A percentile compares a stretch with the other conserved stretches of the same genome.
Conservation (phyloP, 169 alveolate species). For the Plasmodium vivax region DNA sequence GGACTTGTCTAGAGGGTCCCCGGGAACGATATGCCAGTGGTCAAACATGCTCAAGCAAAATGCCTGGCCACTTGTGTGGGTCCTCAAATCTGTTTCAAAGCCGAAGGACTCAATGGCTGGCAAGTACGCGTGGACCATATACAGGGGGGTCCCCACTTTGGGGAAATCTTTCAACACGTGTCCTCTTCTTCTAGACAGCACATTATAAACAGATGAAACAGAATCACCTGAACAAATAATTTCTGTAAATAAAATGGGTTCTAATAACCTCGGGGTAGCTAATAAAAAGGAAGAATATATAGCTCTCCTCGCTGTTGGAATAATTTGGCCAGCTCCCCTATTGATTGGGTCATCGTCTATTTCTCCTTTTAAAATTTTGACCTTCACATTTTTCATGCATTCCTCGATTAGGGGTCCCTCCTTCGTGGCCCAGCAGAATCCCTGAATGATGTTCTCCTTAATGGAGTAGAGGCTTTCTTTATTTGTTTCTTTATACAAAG, state of each 20-base stretch:
- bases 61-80: slow-evolving; percentile 98
- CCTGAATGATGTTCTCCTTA: slow-evolving; percentile 93
- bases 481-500: slow-evolving; percentile 95
- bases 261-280: slow-evolving; percentile 99
- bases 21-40: slow-evolving; percentile 98
- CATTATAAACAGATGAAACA: slow-evolving; percentile 94
- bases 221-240: slow-evolving; percentile 98
- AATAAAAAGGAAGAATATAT: slow-evolving; percentile 98
- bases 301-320: slow-evolving; percentile 97
- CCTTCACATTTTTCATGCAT: slow-evolving; percentile 92
- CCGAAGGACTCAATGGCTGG: slow-evolving; percentile 99
- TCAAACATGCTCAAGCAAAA: slow-evolving; percentile 96
- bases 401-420: slow-evolving; percentile 99
- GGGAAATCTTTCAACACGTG: slow-evolving; percentile 93
- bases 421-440: slow-evolving; percentile 99
- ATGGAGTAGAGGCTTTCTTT: slow-evolving; percentile 83
- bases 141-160: slow-evolving; percentile 94
- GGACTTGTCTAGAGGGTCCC: slow-evolving; percentile 99
- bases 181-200: slow-evolving; percentile 93
- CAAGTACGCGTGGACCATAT: slow-evolving; percentile 94
- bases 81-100: slow-evolving; percentile 98
- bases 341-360: slow-evolving; percentile 92
- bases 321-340: slow-evolving; percentile 98
- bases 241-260: slow-evolving; percentile 96
- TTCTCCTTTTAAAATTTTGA: slow-evolving; percentile 90